Evolutionary conservation across 2,329 filamentous ascomycete genomes (phyloP).

Genomic region (Paracoccidioides brasiliensis): DNA sequence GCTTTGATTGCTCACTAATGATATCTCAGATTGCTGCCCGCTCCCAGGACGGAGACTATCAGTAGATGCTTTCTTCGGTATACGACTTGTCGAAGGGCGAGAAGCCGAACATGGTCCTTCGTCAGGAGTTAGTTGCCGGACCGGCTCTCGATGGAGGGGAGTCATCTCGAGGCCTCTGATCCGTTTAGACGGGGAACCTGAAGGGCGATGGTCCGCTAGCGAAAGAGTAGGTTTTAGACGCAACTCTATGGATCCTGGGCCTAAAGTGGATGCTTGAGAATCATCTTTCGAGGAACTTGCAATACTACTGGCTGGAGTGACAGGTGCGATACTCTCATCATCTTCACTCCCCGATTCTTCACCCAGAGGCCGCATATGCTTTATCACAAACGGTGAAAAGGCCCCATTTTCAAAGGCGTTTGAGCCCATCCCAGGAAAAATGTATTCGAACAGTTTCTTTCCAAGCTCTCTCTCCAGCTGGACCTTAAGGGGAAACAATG

Average conservation of each 20-base stretch:
- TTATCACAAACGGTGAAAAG: slow-evolving; percentile 41
- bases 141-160: slow-evolving; percentile 18
- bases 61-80: slow-evolving; percentile 29
- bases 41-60: slow-evolving; percentile 29
- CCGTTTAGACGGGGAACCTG: slow-evolving; percentile 21
- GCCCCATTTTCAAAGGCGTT: slow-evolving; percentile 36
- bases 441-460: slow-evolving; percentile 89
- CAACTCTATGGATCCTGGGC: slow-evolving; percentile 63
- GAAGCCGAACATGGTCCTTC: slow-evolving; percentile 9
- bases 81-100: slow-evolving; percentile 19
- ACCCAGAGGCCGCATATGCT: slow-evolving; percentile 38
- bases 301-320: slow-evolving; percentile 29
- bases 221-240: slow-evolving; percentile 72
- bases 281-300: slow-evolving; percentile 31
- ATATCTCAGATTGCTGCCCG: slow-evolving; percentile 25
- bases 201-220: slow-evolving; percentile 30
- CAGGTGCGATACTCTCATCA: slow-evolving; percentile 27
- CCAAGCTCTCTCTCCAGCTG: slow-evolving; percentile 88
- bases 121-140: slow-evolving; percentile 17
- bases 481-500: slow-evolving; percentile 81
- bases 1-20: slow-evolving; percentile 20
- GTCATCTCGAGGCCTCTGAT: slow-evolving; percentile 24
- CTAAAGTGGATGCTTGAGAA: slow-evolving; percentile 39
- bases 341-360: slow-evolving; percentile 33
- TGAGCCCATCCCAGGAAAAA: slow-evolving; percentile 73